Evolutionary conservation across 2,329 filamentous ascomycete genomes (phyloP).

Genomic region (Botrytis sinoallii): DNA sequence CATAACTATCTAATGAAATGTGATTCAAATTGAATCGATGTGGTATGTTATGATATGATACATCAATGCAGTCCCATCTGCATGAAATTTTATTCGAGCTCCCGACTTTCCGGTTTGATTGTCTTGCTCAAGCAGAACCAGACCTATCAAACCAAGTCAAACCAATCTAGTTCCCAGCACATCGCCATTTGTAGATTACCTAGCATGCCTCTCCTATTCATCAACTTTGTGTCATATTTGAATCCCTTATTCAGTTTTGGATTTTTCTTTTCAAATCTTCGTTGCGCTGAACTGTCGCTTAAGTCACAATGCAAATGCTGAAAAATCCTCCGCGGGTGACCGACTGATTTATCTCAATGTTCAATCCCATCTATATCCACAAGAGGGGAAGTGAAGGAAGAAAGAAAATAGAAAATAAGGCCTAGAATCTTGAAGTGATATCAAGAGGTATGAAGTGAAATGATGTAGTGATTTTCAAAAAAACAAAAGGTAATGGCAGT

Average conservation of each 20-base stretch:
- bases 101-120: background rate
- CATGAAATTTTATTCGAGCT: background rate
- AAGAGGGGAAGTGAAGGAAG: background rate
- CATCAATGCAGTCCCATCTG: constrained; percentile 5
- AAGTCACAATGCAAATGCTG: background rate
- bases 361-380: constrained; percentile 9
- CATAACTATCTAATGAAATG: background rate
- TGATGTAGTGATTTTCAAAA: background rate
- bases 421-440: background rate
- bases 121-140: background rate
- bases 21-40: background rate
- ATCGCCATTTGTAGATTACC: background rate
- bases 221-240: no score
- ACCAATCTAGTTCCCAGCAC: background rate
- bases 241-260: background rate
- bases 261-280: background rate
- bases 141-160: background rate
- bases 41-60: constrained; percentile 13
- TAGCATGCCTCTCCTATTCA: background rate
- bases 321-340: background rate
- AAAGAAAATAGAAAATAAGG: background rate
- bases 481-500: background rate
- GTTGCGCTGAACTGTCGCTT: background rate
- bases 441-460: background rate
- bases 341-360: constrained; percentile 4